Evolutionary conservation across 768 basidiomycete genomes (phyloP).

Genomic region (Auriscalpium vulgare): DNA sequence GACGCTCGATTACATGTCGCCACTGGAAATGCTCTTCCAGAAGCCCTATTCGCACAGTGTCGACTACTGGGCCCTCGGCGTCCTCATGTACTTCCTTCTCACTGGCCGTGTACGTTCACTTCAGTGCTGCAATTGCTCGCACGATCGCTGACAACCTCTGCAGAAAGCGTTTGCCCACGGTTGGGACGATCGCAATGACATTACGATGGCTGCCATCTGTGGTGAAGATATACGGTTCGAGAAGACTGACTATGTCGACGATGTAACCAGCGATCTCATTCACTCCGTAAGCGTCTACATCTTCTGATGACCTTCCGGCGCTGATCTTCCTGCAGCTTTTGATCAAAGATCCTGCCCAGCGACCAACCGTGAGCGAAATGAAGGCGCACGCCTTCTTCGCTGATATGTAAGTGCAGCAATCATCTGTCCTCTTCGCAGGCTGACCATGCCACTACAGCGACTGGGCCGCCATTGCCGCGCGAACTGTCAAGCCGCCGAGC

Average conservation of each 20-base stretch:
- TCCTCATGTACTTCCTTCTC: conserved; percentile 25
- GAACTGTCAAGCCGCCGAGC: neutral
- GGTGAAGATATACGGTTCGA: neutral
- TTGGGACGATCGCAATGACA: neutral
- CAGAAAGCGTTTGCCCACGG: neutral
- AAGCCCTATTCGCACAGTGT: conserved; percentile 36
- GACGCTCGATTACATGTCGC: conserved; percentile 40
- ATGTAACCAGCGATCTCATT: neutral
- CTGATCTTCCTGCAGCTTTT: neutral
- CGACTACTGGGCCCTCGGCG: conserved; percentile 40
- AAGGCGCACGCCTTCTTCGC: neutral
- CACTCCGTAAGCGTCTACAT: neutral
- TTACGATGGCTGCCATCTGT: neutral
- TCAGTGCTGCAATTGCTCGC: neutral
- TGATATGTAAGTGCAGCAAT: neutral
- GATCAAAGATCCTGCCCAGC: neutral
- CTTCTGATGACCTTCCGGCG: neutral
- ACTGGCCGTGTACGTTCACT: conserved; percentile 13
- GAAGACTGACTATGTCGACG: neutral
- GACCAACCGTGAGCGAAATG: neutral
- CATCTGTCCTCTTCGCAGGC: neutral
- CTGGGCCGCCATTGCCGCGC: neutral
- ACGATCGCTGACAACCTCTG: neutral
- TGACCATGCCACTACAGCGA: neutral
- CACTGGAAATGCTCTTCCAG: conserved; percentile 35